These are phyloP conservation scores for Naegleria lovaniensis DNA, from an alignment of 208 protist genomes.

Conservation along the genomic window DNA sequence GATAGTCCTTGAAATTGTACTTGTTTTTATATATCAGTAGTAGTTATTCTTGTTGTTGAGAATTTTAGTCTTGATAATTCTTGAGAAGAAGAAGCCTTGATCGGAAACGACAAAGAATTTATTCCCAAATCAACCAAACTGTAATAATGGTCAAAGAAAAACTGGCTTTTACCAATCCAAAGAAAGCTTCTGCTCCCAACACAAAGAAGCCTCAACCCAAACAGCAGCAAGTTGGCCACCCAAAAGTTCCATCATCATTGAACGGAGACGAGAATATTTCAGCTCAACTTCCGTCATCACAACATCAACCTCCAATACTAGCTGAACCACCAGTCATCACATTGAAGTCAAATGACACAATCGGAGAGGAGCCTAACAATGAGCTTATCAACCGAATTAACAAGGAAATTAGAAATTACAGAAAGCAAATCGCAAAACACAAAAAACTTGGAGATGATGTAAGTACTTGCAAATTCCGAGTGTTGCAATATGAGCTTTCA, in stretches of 20 bases:
- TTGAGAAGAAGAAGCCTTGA: no score
- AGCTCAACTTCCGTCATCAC: not conserved
- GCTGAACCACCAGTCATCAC: no score
- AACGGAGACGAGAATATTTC: not conserved
- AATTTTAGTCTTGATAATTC: no score
- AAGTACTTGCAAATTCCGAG: not conserved
- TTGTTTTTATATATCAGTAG: no score
- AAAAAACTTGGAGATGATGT: not conserved
- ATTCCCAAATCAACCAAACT: no score
- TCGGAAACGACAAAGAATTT: no score
- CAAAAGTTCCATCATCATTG: not conserved
- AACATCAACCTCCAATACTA: no score
- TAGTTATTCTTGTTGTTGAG: no score
- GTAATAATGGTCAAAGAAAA: not conserved
- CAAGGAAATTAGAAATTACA: slow-evolving; percentile 1
- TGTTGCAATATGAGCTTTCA: not conserved
- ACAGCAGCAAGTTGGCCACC: not conserved
- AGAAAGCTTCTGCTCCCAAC: not conserved
- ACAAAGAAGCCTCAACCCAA: not conserved
- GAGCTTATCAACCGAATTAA: not conserved
- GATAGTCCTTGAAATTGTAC: no score
- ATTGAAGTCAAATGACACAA: not conserved
- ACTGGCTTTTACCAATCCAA: not conserved
- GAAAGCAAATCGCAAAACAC: not conserved
- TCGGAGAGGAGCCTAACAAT: not conserved